Evolutionary conservation across 108 stramenopile genomes (phyloP), one percentile per base, ranked within the genome.

Genomic region (Skeletonema grethae): DNA sequence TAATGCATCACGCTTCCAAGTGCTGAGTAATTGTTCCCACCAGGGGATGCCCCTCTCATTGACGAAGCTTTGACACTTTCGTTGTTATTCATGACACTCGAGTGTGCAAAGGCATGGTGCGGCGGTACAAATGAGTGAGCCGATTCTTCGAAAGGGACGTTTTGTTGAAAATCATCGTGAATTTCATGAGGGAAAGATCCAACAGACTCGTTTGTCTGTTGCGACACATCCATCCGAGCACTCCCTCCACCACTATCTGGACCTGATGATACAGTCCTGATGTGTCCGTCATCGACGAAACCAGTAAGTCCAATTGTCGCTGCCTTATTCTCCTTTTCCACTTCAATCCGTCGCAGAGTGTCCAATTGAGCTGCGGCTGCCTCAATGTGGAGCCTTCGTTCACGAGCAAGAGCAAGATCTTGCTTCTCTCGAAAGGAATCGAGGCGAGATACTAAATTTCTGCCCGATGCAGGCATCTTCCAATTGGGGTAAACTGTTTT

Each of bases 291-390:
- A 22, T 81, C 57, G 11, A 84, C 48, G 34, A 77, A 70, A 34
- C 63, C 61, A 32, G 62, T 30, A 3, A 73, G 38, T 15, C 61
- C 62, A 7, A 43, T 9, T 12, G 35, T 31, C 2, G 53, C 56
- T 41, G 62, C 57, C 43, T 30, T 77, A 45, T 68, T 53, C 25
- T 85, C 69, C 65, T 77, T 57, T 10, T 85, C 57, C 64, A 72
- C 29, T 73, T 91, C 90, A 10, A 94, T 60, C 15, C 68, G 75
- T 24, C 69, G 81, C 34, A 94, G 79, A 0, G 87, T 91, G 53
- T 88, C 89, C 24, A 94, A 57, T 58, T 94, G 90, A 9, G 89
- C 88, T 15, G 81, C 85, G 22, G 90, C 93, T 55, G 90, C 93
- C 34, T 87, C 88, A 38, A 89, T 85, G 66, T 94, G 90, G 20